Evolutionary conservation across 2,329 filamentous ascomycete species (phyloP).

Genomic region (Xenoacremonium recifei): DNA sequence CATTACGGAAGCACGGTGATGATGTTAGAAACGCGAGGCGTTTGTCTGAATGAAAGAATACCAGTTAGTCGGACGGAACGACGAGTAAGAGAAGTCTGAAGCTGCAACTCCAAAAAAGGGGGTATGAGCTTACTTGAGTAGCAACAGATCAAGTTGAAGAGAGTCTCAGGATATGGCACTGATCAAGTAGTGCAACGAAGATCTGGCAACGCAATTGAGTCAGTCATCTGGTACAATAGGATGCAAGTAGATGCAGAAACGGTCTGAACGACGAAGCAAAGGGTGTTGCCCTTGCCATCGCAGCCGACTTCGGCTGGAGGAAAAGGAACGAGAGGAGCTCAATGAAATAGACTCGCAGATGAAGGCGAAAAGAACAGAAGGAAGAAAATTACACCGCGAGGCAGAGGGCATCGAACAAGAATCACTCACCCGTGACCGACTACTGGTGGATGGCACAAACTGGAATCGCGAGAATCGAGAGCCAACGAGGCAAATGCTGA

Average conservation of each 20-base stretch:
- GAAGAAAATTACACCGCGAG: background rate
- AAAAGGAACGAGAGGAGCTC: background rate
- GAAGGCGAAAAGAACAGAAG: background rate
- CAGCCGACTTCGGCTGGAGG: no score
- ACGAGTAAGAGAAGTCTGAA: no score
- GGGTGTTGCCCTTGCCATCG: no score
- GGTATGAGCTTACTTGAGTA: slow-evolving; percentile 32
- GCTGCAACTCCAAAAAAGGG: no score
- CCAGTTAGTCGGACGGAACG: no score
- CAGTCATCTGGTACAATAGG: no score
- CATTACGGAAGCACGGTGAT: no score
- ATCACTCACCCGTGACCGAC: slow-evolving; percentile 28
- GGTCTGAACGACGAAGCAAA: no score
- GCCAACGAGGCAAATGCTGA: slow-evolving; percentile 40
- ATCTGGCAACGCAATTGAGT: no score
- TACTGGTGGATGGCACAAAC: slow-evolving; percentile 27
- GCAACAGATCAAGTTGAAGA: slow-evolving; percentile 31
- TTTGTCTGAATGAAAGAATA: no score
- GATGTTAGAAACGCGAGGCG: no score
- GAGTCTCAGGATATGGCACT: slow-evolving; percentile 30
- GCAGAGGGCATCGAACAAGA: background rate
- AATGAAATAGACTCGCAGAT: background rate
- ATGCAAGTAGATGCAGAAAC: no score
- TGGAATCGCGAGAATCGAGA: slow-evolving; percentile 28
- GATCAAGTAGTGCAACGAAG: slow-evolving; percentile 27